phyloP scores from a whole-genome alignment of 202 grass and related monocot species.

The Panicum virgatum region DNA sequence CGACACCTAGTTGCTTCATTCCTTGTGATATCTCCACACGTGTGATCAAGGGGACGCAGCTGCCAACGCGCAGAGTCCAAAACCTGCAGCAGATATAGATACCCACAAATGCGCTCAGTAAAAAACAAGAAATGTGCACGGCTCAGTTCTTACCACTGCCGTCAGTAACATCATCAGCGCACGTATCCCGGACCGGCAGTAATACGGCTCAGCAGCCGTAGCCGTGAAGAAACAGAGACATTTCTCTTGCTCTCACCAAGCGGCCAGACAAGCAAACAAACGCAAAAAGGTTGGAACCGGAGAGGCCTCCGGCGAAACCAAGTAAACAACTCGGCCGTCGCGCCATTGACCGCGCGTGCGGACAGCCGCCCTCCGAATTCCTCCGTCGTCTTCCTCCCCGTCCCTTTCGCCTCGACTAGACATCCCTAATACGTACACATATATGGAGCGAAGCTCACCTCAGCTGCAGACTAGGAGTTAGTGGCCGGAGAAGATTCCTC shows the following conservation, averaged over 20 bases:
- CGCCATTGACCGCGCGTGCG: conserved; percentile 49
- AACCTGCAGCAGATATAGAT: conserved; percentile 18
- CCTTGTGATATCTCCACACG: neutral
- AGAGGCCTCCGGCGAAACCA: conserved; percentile 12
- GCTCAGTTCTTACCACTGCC: conserved; percentile 30
- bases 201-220: neutral
- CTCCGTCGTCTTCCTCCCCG: conserved; percentile 24
- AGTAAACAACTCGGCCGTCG: conserved; percentile 51
- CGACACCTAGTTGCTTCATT: too few species aligned
- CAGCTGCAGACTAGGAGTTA: conserved; percentile 28
- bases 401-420: conserved; percentile 44
- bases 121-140: neutral
- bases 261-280: neutral
- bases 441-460: conserved; percentile 36
- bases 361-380: conserved; percentile 39
- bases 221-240: neutral
- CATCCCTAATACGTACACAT: conserved; percentile 20
- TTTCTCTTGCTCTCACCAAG: neutral
- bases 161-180: conserved; percentile 29
- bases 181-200: neutral
- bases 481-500: conserved; percentile 20
- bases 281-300: neutral
- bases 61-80: neutral
- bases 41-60: conserved; percentile 10
- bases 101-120: neutral